phyloP scores from a whole-genome alignment of 345 rosid species.

The Populus davidiana region DNA sequence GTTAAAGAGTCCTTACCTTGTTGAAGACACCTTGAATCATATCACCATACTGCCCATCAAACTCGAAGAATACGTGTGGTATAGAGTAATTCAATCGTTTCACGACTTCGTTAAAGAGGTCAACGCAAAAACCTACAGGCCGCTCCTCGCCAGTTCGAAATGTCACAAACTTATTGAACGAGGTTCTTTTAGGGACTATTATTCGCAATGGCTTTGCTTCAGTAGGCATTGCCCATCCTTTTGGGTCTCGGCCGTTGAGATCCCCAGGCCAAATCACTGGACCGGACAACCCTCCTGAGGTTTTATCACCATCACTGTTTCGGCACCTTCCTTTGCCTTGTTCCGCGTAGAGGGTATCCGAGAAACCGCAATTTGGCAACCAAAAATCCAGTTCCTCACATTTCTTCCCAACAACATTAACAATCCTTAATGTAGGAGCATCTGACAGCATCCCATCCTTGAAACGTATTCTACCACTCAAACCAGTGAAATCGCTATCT shows the following conservation, averaged over 20 bases:
- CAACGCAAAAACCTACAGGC: constrained; percentile 51
- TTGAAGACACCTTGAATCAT: constrained; percentile 34
- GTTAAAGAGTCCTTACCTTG: constrained; percentile 36
- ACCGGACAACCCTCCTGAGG: not conserved
- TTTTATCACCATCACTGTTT: not conserved
- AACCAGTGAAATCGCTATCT: constrained; percentile 32
- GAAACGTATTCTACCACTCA: constrained; percentile 42
- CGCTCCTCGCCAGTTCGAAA: constrained; percentile 8
- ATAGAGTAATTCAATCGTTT: constrained; percentile 17
- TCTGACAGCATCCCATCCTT: constrained; percentile 12
- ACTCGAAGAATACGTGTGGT: constrained; percentile 20
- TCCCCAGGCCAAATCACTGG: constrained; percentile 43
- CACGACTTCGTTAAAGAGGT: constrained; percentile 32
- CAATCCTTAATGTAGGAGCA: constrained; percentile 20
- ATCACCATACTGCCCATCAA: constrained; percentile 39
- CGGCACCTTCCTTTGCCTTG: not conserved
- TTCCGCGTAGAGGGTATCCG: not conserved
- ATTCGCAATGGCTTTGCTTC: constrained; percentile 30
- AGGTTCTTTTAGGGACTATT: constrained; percentile 42
- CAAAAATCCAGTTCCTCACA: constrained; percentile 42
- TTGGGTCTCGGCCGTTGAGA: constrained; percentile 15
- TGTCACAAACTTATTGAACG: constrained; percentile 44
- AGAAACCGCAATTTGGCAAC: constrained; percentile 36
- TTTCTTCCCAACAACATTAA: constrained; percentile 41
- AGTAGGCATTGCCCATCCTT: constrained; percentile 43